These are phyloP conservation scores for Biscutella laevigata DNA, from an alignment of 441 rosid genomes.

Conservation along the genomic window DNA sequence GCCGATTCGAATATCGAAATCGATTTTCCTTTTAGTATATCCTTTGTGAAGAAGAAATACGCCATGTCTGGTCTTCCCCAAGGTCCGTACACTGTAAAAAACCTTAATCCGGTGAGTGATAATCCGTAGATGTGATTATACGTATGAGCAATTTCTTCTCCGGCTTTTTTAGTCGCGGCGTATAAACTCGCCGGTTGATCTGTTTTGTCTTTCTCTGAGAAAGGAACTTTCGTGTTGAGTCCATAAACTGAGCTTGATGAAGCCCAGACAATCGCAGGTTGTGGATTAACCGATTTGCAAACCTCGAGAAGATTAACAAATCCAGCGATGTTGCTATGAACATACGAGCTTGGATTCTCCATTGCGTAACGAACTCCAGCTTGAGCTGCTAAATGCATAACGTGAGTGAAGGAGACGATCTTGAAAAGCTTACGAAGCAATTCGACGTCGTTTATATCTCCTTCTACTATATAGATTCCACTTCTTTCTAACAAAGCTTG, in stretches of 20 bases:
- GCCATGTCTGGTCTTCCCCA: constrained; percentile 99
- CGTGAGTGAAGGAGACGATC: constrained; percentile 74
- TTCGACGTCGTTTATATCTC: constrained; percentile 76
- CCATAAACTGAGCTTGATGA: constrained; percentile 96
- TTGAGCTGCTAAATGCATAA: constrained; percentile 96
- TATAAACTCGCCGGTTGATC: constrained; percentile 96
- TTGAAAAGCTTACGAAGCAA: constrained; percentile 69
- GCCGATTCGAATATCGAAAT: constrained; percentile 72
- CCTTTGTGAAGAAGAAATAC: constrained; percentile 90
- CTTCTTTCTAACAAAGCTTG: constrained; percentile 68
- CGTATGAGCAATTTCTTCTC: constrained; percentile 95
- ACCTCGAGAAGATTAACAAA: constrained; percentile 79
- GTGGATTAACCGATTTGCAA: constrained; percentile 77
- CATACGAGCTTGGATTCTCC: constrained; percentile 87
- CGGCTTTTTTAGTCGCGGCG: constrained; percentile 96
- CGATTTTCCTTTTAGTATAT: constrained; percentile 71
- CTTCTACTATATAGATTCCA: constrained; percentile 77
- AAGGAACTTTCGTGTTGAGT: constrained; percentile 84
- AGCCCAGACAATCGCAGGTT: constrained; percentile 95
- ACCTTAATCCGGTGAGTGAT: constrained; percentile 84
- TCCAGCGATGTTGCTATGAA: constrained; percentile 93
- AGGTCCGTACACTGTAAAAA: constrained; percentile 95
- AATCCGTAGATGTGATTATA: constrained; percentile 92
- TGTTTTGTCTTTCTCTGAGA: constrained; percentile 82
- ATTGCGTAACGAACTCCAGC: constrained; percentile 98